phyloP scores from a whole-genome alignment of 768 basidiomycete species.

The Agrocybe praecox region DNA sequence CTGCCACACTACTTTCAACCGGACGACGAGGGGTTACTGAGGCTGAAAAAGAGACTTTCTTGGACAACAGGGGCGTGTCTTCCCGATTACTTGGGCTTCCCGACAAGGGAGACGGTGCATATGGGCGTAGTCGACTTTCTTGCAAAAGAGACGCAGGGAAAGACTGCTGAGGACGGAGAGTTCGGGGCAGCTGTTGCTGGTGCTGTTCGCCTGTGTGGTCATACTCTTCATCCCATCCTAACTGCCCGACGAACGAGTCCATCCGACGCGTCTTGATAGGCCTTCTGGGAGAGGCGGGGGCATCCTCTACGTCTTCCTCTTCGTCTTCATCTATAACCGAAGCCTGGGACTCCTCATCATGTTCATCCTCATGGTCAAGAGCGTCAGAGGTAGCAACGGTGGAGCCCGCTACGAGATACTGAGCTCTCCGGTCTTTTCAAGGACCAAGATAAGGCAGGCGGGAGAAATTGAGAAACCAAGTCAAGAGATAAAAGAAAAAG shows the following conservation, averaged over 20 bases:
- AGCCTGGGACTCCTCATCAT: conserved; percentile 30
- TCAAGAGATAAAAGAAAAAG: background rate
- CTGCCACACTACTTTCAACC: background rate
- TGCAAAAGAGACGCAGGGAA: background rate
- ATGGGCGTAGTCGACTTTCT: background rate
- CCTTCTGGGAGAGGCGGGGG: background rate
- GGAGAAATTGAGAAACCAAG: background rate
- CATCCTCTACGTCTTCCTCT: conserved; percentile 25
- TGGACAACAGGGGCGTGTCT: conserved; percentile 42
- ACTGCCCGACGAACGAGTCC: conserved; percentile 28
- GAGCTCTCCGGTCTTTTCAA: conserved; percentile 63
- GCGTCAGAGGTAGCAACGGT: conserved; percentile 52
- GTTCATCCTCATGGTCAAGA: conserved; percentile 39
- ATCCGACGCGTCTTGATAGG: conserved; percentile 15
- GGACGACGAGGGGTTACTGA: conserved; percentile 9
- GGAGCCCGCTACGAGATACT: conserved; percentile 65
- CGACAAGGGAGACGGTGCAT: background rate
- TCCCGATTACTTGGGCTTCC: conserved; percentile 17
- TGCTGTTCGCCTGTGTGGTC: conserved; percentile 11
- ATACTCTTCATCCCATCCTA: conserved; percentile 36
- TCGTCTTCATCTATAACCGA: conserved; percentile 21
- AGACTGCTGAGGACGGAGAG: conserved; percentile 1
- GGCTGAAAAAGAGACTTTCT: conserved; percentile 37
- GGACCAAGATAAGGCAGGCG: conserved; percentile 2
- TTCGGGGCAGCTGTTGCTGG: background rate